Base-by-base conservation (phyloP, 208 protist species). In the Naegleria lovaniensis region DNA sequence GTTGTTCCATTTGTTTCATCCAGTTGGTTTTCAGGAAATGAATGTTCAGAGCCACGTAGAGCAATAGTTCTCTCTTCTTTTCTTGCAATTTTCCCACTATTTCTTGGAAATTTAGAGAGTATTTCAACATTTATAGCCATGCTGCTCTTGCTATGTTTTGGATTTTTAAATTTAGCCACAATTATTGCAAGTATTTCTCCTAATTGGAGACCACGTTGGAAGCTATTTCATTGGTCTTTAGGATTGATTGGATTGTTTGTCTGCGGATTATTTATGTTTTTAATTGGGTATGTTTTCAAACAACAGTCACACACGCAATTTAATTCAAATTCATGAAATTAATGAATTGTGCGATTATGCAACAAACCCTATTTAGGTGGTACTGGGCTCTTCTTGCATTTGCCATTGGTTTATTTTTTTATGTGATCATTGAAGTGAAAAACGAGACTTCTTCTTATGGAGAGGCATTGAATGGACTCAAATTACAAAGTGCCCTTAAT, bases 121-220 rank as follows among this genome's bases (percentile, higher is more conserved):
- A 92, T 94, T 13, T 79, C 94, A 43, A 88, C 94, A n/a, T 67
- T 95, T 75, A 92, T 96, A 22, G 91, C 94, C 39, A 90, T 75
- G 75, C 75, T 96, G 58, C 93, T 96, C 89, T 92, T 96, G 40
- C 76, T 94, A 36, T 93, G 83, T 67, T 96, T 94, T 91, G 75
- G 91, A 29, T 22, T 94, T 75, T 36, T 96, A 0, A 96, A 95
- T 88, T 40, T 92, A 29, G 87, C 93, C 83, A 89, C 90, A 22
- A 95, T 95, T 85, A 58, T 94, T 33, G 29, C 83, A 0, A 91
- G 36, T 41, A 92, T 19, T 59, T 36, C 5, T 38, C 93, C 93
- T 40, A 85, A 88, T 29, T 94, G 93, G 93, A 59, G 93, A 25
- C 93, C 93, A 29, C 33, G 48, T 3, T 94, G 91, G 79, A 90